Evolutionary conservation across 2,329 filamentous ascomycete species (phyloP).

Genomic region (Colletotrichum eremochloae): DNA sequence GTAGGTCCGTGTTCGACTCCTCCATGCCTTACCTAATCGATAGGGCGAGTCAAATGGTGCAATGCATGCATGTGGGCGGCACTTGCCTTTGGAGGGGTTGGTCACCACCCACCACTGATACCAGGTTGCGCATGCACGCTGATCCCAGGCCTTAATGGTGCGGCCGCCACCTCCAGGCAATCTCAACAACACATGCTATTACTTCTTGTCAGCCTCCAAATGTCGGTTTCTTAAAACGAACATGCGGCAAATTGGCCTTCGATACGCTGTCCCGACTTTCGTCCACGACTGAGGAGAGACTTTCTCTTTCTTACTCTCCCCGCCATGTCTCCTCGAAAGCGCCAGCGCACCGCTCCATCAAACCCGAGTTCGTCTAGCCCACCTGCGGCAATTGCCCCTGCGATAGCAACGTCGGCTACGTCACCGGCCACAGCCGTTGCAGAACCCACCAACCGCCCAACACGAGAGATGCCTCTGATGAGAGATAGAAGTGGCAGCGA

Average conservation of each 20-base stretch:
- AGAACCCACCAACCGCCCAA: slow-evolving; percentile 33
- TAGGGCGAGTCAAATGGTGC: neutral
- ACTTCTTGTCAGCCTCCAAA: slow-evolving; percentile 22
- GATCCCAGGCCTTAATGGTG: slow-evolving; percentile 25
- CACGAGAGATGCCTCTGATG: slow-evolving; percentile 33
- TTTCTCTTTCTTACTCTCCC: neutral
- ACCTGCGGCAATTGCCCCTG: slow-evolving; percentile 41
- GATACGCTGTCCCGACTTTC: slow-evolving; percentile 21
- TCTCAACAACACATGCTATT: slow-evolving; percentile 22
- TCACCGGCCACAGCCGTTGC: slow-evolving; percentile 43
- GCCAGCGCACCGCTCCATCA: slow-evolving; percentile 53
- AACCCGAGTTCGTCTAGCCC: slow-evolving; percentile 43
- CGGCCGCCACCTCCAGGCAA: slow-evolving; percentile 29
- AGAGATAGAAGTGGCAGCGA: slow-evolving; percentile 40
- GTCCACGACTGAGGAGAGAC: slow-evolving; percentile 15
- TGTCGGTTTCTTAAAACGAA: slow-evolving; percentile 31
- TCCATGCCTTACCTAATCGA: slow-evolving; percentile 36
- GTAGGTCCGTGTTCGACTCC: neutral
- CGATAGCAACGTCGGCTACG: slow-evolving; percentile 41
- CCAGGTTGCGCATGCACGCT: slow-evolving; percentile 12
- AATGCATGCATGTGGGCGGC: neutral
- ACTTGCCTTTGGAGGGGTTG: slow-evolving; percentile 7
- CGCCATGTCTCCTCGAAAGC: slow-evolving; percentile 59
- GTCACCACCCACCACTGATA: neutral
- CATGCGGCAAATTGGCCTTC: slow-evolving; percentile 39